Base-by-base conservation (phyloP, 768 basidiomycete genomes). In the Kwoniella dejecticola region DNA sequence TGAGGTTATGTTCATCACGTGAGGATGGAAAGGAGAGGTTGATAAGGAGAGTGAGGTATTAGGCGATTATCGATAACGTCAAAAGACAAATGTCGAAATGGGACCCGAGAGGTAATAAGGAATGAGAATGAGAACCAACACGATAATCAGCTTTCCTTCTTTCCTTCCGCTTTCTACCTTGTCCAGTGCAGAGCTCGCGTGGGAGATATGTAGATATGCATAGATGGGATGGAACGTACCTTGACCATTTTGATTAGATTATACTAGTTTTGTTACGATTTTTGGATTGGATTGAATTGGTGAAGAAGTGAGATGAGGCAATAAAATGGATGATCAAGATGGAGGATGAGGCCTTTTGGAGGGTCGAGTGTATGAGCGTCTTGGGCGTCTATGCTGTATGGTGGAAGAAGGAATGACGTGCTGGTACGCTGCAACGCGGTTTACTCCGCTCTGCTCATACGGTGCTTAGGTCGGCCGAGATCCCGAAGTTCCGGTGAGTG, bases 161-260 rank as follows among this genome's bases (percentile, higher is more conserved):
- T 42, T 42, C 19, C 41, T 12, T 12, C 19, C 6, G 41, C 5
- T n/a, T 42, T 6, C 19, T 42, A 11, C 19, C 19, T 42, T 13
- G 11, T 6, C 41, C 17, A 19, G 19, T 21, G 15, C n/a, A 17
- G 13, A n/a, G 15, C 33, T 21, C 21, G n/a, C 48, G 24, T 29
- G 24, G 15, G 48, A 30, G 30, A 19, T 12, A 50, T 27, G 49
- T 27, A 19, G 29, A 50, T 27, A 55, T 27, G 21, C 21, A 41
- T 26, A 6, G 12, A 24, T n/a, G 52, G n/a, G 23, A 13, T 44
- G 44, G 47, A 6, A 68, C 70, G 33, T 50, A 72, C 70, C 66
- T 72, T 72, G 70, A 72, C 70, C 70, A 72, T 72, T 67, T 63
- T 71, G 57, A 36, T 46, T 38, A 42, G 62, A 48, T 60, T 40